Evolutionary conservation across 306 rosid species (phyloP), one percentile per base, ranked within the genome.

Genomic region (Canavalia gladiata): DNA sequence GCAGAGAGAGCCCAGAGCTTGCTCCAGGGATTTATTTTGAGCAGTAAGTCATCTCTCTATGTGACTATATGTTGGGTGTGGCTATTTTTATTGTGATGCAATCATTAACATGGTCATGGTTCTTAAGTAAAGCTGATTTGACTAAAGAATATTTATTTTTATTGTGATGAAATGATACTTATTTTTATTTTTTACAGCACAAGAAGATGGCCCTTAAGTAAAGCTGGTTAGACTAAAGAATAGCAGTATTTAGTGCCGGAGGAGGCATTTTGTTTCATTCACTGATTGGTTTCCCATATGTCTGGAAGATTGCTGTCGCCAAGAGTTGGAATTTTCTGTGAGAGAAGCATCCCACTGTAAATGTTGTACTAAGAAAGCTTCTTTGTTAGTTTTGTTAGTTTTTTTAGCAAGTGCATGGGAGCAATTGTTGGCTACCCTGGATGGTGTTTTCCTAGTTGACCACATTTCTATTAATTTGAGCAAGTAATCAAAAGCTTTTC

Each of bases 1-100:
- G 95, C 97, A 4, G 98, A 96, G 87, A 87, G 97, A 88, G 99
- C 97, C 50, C 99, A 96, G 87, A 94, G 98, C 92, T 87, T 96
- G 88, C 92, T 96, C 81, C 99, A 93, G 76, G 99, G 99, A 65
- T 93, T 96, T 84, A 93, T 96, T 76, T 87, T 96, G 85, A 96
- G 99, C 94, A 87, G 99, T 94, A 85, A 89, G 97, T 79, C 79
- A 73, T 79, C 52, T 78, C 45, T 18, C 59, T 33, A 13, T 64
- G 31, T 8, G 54, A 57, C 11, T 60, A 6, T 39, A 18, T 85
- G 50, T 87, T 55, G 18, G 60, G 29, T 8, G 13, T 73, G n/a
- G 25, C 9, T 30, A 18, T 57, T 55, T 30, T 56, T 74, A 8
- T 68, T 43, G 13, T 35, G 46, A 54, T 29, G 30, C 68, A 74